Conservation (phyloP, 257 asterid species). For the Avicennia marina region DNA sequence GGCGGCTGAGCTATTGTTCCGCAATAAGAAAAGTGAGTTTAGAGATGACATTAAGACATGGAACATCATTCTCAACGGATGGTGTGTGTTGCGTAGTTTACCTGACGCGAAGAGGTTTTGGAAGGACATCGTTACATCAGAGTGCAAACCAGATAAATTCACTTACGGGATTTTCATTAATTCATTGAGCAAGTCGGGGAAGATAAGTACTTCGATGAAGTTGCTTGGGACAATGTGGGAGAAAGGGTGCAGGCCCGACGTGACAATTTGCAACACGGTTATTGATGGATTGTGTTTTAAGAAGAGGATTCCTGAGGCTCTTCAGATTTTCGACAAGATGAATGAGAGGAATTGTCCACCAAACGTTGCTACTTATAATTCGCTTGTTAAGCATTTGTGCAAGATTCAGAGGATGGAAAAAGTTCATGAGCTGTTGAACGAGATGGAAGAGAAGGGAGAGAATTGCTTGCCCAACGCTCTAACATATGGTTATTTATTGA, state of each 20-base stretch:
- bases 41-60: conserved; percentile 55
- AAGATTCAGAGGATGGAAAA: conserved; percentile 60
- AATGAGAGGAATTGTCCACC: conserved; percentile 40
- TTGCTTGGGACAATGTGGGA: conserved; percentile 72
- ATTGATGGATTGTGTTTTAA: conserved; percentile 86
- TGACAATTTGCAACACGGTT: conserved; percentile 60
- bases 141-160: conserved; percentile 49
- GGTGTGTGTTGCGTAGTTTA: conserved; percentile 77
- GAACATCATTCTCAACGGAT: conserved; percentile 76
- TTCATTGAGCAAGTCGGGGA: conserved; percentile 61
- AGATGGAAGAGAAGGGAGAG: conserved; percentile 52
- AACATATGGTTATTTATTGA: conserved; percentile 52
- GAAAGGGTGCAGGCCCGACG: conserved; percentile 57
- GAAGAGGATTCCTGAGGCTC: conserved; percentile 81
- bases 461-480: conserved; percentile 46
- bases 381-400: conserved; percentile 66
- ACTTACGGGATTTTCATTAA: conserved; percentile 68
- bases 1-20: conserved; percentile 61
- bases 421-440: conserved; percentile 52
- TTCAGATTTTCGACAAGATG: conserved; percentile 53
- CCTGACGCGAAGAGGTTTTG: conserved; percentile 80
- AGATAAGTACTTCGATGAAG: conserved; percentile 47
- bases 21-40: conserved; percentile 36
- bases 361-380: conserved; percentile 55
- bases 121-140: conserved; percentile 58